Percentiles rank a stretch among this genome's conserved stretches.
Evolutionary conservation across 2,329 filamentous ascomycete genomes (phyloP).

Genomic region (Stagonosporopsis cucurbitacearum): DNA sequence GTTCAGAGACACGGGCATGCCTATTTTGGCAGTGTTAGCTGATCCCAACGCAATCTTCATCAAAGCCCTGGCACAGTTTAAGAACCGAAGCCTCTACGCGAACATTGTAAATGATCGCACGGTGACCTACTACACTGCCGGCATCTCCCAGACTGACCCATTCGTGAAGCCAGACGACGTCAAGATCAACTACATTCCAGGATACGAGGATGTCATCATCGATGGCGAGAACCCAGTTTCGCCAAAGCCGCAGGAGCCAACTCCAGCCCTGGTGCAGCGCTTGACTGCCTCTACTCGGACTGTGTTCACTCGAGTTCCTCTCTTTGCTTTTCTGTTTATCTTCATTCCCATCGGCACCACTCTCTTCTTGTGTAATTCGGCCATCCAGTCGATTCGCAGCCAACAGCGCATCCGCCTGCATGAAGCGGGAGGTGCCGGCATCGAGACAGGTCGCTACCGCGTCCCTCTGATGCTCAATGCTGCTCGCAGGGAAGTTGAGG

Average conservation of each 20-base stretch:
- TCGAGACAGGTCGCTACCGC: conserved; percentile 73
- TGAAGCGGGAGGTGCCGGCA: conserved; percentile 71
- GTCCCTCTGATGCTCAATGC: conserved; percentile 74
- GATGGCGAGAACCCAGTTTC: conserved; percentile 69
- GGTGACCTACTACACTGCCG: conserved; percentile 83
- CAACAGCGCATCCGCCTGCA: conserved; percentile 77
- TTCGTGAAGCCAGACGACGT: conserved; percentile 72
- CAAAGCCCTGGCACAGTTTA: conserved; percentile 76
- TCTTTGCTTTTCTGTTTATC: conserved; percentile 69
- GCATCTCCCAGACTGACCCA: conserved; percentile 78
- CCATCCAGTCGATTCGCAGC: conserved; percentile 77
- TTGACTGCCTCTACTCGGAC: conserved; percentile 45
- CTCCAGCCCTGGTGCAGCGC: conserved; percentile 47
- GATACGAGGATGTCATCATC: conserved; percentile 77
- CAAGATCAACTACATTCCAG: conserved; percentile 74
- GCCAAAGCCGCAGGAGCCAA: conserved; percentile 48
- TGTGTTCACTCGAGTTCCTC: conserved; percentile 63
- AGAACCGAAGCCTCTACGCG: conserved; percentile 77
- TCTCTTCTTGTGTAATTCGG: conserved; percentile 76
- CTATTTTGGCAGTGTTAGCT: conserved; percentile 80
- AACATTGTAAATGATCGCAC: conserved; percentile 88
- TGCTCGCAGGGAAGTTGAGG: conserved; percentile 77
- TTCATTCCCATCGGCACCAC: conserved; percentile 76
- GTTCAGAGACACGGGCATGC: conserved; percentile 82
- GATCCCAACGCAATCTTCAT: conserved; percentile 88